Conservation (phyloP, 345 rosid species). For the Lepidium africanum region DNA sequence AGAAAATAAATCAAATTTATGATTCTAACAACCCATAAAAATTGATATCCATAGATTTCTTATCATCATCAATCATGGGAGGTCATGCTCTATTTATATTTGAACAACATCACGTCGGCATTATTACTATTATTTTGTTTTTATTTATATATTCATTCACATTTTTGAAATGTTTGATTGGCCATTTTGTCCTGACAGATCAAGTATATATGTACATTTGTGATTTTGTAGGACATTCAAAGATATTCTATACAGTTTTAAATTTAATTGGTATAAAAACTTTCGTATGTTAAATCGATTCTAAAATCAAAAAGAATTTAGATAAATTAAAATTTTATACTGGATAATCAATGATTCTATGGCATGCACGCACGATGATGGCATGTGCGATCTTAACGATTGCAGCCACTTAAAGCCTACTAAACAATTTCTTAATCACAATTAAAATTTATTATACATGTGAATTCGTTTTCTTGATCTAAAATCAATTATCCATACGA, state of each 20-base stretch:
- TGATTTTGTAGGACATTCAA: constrained; percentile 11
- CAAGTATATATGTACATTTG: neutral
- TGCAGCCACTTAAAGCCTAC: neutral
- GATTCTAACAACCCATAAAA: neutral
- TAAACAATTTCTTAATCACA: neutral
- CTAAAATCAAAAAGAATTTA: neutral
- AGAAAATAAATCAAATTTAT: neutral
- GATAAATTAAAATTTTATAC: neutral
- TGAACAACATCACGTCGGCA: constrained; percentile 1
- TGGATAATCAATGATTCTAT: neutral
- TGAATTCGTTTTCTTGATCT: too few species aligned
- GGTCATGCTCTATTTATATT: constrained; percentile 5
- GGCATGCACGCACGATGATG: constrained; percentile 19
- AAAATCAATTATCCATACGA: neutral
- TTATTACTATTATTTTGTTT: neutral
- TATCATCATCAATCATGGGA: constrained; percentile 20
- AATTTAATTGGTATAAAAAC: neutral
- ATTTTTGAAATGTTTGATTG: neutral
- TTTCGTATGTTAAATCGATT: neutral
- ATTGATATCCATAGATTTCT: constrained; percentile 23
- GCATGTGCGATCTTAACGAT: constrained; percentile 9
- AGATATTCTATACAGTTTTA: neutral
- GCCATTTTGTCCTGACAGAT: constrained; percentile 7
- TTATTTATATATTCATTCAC: neutral
- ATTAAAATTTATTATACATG: neutral